A percentile compares a stretch with the other conserved stretches of the same genome.
Conservation (phyloP, 352 stramenopile species). For the Phytopythium delawarense region DNA sequence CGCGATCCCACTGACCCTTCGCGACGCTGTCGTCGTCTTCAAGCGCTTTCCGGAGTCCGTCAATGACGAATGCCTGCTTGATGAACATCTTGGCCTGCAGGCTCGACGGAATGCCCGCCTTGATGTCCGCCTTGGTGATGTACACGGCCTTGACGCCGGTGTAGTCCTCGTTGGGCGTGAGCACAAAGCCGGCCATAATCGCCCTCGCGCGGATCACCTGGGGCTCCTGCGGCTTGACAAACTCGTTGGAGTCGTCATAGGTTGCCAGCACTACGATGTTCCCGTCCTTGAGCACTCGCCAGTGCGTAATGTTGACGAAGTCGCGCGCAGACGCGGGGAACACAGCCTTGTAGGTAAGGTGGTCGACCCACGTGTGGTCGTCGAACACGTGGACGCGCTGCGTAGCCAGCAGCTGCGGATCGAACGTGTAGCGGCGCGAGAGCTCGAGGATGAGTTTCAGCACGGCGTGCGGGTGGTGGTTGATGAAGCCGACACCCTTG, state of each 20-base stretch:
- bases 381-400: slow-evolving; percentile 55
- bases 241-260: slow-evolving; percentile 31
- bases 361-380: slow-evolving; percentile 69
- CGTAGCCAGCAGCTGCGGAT: slow-evolving; percentile 50
- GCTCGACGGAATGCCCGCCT: slow-evolving; percentile 42
- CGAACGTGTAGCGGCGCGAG: slow-evolving; percentile 36
- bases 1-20: slow-evolving; percentile 18
- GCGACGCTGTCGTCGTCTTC: slow-evolving; percentile 36
- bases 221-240: slow-evolving; percentile 35
- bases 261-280: slow-evolving; percentile 51
- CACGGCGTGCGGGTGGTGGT: slow-evolving; percentile 44
- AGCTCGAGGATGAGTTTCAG: slow-evolving; percentile 57
- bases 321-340: slow-evolving; percentile 52
- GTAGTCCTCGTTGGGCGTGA: slow-evolving; percentile 57
- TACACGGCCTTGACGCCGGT: slow-evolving; percentile 50
- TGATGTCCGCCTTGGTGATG: slow-evolving; percentile 65
- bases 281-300: slow-evolving; percentile 58
- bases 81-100: slow-evolving; percentile 71
- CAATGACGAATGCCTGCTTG: slow-evolving; percentile 67
- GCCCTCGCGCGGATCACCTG: slow-evolving; percentile 47
- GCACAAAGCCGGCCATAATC: slow-evolving; percentile 58
- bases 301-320: slow-evolving; percentile 71
- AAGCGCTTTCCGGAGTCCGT: slow-evolving; percentile 46
- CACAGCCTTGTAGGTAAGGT: slow-evolving; percentile 63
- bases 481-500: slow-evolving; percentile 56